A percentile compares a stretch with the other conserved stretches of the same genome.
Evolutionary conservation across 139 green algal genomes (phyloP).

Genomic region (Tetraselmis chui): DNA sequence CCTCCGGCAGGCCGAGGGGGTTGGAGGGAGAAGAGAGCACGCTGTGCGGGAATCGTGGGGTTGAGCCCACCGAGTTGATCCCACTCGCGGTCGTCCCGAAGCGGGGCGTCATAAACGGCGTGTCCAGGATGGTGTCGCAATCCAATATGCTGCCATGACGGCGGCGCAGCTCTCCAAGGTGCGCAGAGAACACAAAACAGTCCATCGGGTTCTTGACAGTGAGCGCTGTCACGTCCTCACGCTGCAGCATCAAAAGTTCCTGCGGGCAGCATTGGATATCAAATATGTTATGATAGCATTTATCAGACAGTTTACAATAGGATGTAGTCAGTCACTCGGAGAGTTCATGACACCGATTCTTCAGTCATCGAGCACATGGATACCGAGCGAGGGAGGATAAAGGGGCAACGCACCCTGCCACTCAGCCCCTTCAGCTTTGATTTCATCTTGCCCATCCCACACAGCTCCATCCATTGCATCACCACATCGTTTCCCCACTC

Average conservation of each 20-base stretch:
- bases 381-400: too few species aligned
- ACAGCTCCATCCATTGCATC: background rate
- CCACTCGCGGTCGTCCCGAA: background rate
- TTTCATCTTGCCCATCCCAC: background rate
- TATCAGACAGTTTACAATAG: too few species aligned
- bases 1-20: background rate
- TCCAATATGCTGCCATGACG: background rate
- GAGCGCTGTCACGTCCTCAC: background rate
- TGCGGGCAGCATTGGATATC: too few species aligned
- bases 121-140: background rate
- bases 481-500: background rate
- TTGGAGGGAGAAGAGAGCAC: background rate
- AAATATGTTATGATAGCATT: too few species aligned
- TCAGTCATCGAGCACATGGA: too few species aligned
- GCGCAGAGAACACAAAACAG: background rate
- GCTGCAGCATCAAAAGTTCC: background rate
- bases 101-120: background rate
- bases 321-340: too few species aligned
- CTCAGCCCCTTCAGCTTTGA: background rate
- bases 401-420: background rate
- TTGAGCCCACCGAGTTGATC: background rate
- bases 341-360: too few species aligned
- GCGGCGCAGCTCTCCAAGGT: background rate
- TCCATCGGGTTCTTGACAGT: background rate
- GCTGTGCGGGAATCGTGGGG: background rate